These are phyloP conservation scores for Epithele typhae DNA, from an alignment of 768 basidiomycete genomes.

Conservation along the genomic window DNA sequence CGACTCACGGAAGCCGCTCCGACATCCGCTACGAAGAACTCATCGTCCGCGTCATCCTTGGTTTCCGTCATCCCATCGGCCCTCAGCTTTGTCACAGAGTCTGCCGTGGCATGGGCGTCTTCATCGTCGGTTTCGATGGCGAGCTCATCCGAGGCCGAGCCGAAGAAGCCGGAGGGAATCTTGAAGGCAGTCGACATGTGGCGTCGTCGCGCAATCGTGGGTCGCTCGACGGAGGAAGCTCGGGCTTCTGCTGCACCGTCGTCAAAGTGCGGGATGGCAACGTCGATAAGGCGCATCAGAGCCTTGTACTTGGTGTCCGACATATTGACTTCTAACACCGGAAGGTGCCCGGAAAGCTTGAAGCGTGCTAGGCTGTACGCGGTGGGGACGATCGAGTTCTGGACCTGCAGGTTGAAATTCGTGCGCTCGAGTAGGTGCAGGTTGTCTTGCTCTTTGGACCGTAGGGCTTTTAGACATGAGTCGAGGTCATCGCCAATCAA, in stretches of 20 bases:
- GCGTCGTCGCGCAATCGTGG: constrained; percentile 11
- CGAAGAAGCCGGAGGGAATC: constrained; percentile 53
- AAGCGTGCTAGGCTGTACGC: constrained; percentile 80
- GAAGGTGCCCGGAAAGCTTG: constrained; percentile 87
- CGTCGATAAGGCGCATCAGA: constrained; percentile 88
- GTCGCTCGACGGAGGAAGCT: constrained; percentile 6
- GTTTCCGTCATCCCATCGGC: background rate
- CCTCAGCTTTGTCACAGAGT: too few relatives aligned
- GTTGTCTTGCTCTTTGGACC: constrained; percentile 46
- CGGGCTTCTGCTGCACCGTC: constrained; percentile 16
- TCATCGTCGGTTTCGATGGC: constrained; percentile 54
- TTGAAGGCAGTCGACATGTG: constrained; percentile 37
- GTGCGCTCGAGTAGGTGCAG: constrained; percentile 91
- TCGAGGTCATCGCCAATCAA: constrained; percentile 82
- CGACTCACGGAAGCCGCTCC: constrained; percentile 40
- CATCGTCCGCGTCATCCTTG: constrained; percentile 41
- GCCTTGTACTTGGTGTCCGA: constrained; percentile 90
- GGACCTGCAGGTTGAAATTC: constrained; percentile 82
- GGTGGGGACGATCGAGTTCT: constrained; percentile 88
- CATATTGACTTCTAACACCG: constrained; percentile 83
- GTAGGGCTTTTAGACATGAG: constrained; percentile 76
- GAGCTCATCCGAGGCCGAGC: constrained; percentile 51
- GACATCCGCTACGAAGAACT: constrained; percentile 73
- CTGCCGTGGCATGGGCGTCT: constrained; percentile 24
- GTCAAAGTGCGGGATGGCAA: constrained; percentile 81